A percentile compares a stretch with the other conserved stretches of the same genome.
phyloP scores from a whole-genome alignment of 495 filamentous ascomycete species.

The Penicillium subrubescens region DNA sequence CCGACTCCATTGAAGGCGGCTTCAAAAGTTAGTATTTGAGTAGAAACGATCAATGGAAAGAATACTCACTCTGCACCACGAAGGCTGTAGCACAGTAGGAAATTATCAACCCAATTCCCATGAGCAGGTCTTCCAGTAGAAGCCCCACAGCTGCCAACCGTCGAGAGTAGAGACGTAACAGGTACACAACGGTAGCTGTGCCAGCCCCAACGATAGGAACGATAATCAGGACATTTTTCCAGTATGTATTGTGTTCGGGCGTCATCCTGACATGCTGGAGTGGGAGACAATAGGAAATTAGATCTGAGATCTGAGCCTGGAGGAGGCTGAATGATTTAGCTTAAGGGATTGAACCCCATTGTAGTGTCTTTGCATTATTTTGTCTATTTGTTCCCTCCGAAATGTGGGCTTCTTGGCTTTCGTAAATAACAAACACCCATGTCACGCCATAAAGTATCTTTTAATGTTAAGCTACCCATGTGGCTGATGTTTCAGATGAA shows the following conservation, averaged over 20 bases:
- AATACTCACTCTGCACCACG: conserved; percentile 22
- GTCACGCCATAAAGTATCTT: too few relatives aligned
- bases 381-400: not conserved
- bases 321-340: not conserved
- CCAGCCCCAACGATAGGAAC: conserved; percentile 19
- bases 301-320: not conserved
- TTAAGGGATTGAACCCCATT: not conserved
- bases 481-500: too few relatives aligned
- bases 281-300: not conserved
- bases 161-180: conserved; percentile 23
- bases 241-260: conserved; percentile 9
- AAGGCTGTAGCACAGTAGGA: conserved; percentile 23
- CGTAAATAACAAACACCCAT: too few relatives aligned
- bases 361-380: not conserved
- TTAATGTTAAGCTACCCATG: too few relatives aligned
- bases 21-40: not conserved
- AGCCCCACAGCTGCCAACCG: conserved; percentile 5
- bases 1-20: not conserved
- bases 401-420: not conserved
- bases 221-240: conserved; percentile 18
- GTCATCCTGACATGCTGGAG: not conserved
- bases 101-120: conserved; percentile 23
- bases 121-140: conserved; percentile 22
- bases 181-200: conserved; percentile 23
- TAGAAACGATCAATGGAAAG: not conserved